phyloP scores from a whole-genome alignment of 441 rosid species.

The Sinapis alba region DNA sequence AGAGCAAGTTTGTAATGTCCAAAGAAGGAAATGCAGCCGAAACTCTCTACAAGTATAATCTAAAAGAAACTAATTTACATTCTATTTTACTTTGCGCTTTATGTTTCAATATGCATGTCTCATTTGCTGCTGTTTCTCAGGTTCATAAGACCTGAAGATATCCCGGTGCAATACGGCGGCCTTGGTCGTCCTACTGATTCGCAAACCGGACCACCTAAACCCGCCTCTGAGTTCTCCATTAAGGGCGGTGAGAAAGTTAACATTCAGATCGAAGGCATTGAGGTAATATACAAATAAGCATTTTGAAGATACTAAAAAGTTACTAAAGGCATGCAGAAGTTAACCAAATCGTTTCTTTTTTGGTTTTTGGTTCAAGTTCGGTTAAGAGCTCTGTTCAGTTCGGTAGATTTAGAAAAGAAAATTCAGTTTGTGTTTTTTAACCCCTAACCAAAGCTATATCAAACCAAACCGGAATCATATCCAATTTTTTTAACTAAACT shows the following conservation, averaged over 20 bases:
- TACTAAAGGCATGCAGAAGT: not conserved
- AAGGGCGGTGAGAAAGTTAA: slow-evolving; percentile 99
- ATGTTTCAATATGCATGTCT: not conserved
- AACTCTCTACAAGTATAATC: slow-evolving; percentile 83
- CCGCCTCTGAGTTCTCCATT: slow-evolving; percentile 88
- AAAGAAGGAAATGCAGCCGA: slow-evolving; percentile 89
- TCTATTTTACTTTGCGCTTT: not conserved
- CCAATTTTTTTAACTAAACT: not conserved
- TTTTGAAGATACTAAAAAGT: not conserved
- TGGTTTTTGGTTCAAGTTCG: not conserved
- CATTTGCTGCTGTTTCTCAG: slow-evolving; percentile 38
- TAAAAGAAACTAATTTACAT: not conserved
- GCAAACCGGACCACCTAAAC: slow-evolving; percentile 69
- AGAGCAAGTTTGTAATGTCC: slow-evolving; percentile 92
- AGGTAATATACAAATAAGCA: slow-evolving; percentile 47
- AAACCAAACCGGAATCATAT: not conserved
- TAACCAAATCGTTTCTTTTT: not conserved
- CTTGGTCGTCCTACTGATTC: slow-evolving; percentile 67
- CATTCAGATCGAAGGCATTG: slow-evolving; percentile 95
- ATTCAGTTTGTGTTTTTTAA: not conserved
- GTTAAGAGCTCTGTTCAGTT: not conserved
- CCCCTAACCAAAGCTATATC: not conserved
- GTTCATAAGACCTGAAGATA: slow-evolving; percentile 83
- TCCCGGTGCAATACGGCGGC: slow-evolving; percentile 95
- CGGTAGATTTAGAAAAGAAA: not conserved